Evolutionary conservation across 2,329 filamentous ascomycete species (phyloP).

Genomic region (Fusarium aywerte): DNA sequence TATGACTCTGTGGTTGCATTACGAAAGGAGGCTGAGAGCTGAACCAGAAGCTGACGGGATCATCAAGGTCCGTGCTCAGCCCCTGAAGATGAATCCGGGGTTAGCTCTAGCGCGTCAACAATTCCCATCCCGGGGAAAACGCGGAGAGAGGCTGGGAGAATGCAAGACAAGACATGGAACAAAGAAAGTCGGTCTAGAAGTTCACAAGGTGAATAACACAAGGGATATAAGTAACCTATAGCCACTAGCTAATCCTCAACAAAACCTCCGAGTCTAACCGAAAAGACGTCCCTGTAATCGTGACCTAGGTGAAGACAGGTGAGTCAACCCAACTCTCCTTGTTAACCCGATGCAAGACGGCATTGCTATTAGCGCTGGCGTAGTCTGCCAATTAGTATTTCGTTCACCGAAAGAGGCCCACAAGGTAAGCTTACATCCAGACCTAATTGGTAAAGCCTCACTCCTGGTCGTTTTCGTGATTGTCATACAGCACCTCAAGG

Average conservation of each 20-base stretch:
- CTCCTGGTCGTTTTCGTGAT: constrained; percentile 27
- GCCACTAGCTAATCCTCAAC: constrained; percentile 2
- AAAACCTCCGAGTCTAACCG: constrained; percentile 32
- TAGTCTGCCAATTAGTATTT: constrained; percentile 13
- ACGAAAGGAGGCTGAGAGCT: background rate
- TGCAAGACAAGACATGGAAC: background rate
- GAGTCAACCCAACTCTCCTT: constrained; percentile 25
- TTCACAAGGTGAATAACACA: background rate
- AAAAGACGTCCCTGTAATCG: constrained; percentile 15
- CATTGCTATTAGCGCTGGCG: constrained; percentile 22
- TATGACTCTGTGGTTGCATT: background rate
- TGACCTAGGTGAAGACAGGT: constrained; percentile 27
- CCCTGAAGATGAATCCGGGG: constrained; percentile 37
- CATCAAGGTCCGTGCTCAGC: constrained; percentile 13
- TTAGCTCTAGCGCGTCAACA: constrained; percentile 34
- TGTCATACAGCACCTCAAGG: background rate
- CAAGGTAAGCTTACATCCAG: constrained; percentile 15
- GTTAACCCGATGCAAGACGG: constrained; percentile 35
- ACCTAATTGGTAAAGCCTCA: background rate
- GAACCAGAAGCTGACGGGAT: constrained; percentile 6
- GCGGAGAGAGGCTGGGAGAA: constrained; percentile 2
- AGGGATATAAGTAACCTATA: background rate
- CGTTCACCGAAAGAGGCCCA: constrained; percentile 2
- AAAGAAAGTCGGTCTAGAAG: background rate
- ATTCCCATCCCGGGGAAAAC: constrained; percentile 23